Conservation (phyloP, 2,329 filamentous ascomycete species). For the Davidsoniella virescens region DNA sequence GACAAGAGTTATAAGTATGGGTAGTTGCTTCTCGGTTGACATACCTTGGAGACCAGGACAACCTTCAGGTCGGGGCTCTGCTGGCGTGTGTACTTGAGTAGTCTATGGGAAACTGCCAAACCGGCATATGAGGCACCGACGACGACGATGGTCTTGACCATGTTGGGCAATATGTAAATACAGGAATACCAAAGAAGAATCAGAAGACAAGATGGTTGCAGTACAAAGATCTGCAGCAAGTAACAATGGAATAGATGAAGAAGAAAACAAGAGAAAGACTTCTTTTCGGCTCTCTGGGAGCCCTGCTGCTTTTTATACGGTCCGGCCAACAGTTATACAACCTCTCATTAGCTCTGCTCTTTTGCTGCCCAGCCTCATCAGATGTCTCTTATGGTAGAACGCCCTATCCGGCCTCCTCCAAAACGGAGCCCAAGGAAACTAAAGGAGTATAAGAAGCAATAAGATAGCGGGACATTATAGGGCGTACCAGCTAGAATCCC, state of each 20-base stretch:
- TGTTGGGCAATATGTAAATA: slow-evolving; percentile 16
- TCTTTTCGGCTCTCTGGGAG: not conserved
- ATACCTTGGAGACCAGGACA: slow-evolving; percentile 38
- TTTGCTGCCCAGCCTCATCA: no score
- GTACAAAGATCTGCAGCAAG: not conserved
- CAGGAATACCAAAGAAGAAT: not conserved
- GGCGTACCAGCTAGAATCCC: no score
- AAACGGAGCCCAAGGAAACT: no score
- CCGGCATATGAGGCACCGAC: slow-evolving; percentile 38
- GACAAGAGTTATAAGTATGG: not conserved
- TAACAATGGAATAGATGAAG: not conserved
- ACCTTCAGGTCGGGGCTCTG: slow-evolving; percentile 33
- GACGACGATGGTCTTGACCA: slow-evolving; percentile 37
- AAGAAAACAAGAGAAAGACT: not conserved
- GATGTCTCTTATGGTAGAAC: no score
- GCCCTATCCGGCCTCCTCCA: no score
- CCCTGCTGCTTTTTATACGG: no score
- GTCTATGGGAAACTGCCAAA: slow-evolving; percentile 34
- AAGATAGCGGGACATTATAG: no score
- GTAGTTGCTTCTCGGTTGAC: not conserved
- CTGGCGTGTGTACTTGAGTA: slow-evolving; percentile 35
- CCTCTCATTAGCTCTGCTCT: not conserved
- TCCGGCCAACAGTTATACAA: not conserved
- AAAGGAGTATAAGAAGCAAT: no score
- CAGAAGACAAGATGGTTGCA: not conserved